Conservation (phyloP, 495 filamentous ascomycete species). For the Hypoxylon crocopeplum region DNA sequence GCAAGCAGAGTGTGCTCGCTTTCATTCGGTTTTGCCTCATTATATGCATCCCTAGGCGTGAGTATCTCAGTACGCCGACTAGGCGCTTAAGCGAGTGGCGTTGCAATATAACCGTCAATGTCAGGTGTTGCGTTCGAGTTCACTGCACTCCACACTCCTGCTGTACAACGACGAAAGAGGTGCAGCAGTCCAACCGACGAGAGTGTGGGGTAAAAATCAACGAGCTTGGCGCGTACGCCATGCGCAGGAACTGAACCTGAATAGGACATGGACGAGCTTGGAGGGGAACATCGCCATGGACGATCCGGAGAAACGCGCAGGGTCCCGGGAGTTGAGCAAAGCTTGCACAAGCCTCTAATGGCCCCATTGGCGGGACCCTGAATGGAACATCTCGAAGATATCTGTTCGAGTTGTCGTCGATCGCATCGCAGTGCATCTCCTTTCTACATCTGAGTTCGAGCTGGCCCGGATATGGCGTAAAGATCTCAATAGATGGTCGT, state of each 20-base stretch:
- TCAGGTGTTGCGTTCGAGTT: slow-evolving; percentile 38
- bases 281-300: slow-evolving; percentile 28
- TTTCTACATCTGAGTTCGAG: slow-evolving; percentile 21
- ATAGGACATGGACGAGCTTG: slow-evolving; percentile 20
- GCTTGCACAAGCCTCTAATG: slow-evolving; percentile 26
- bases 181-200: slow-evolving; percentile 36
- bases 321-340: slow-evolving; percentile 35
- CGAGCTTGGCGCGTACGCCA: slow-evolving; percentile 36
- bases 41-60: slow-evolving; percentile 33
- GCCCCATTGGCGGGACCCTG: slow-evolving; percentile 37
- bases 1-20: slow-evolving; percentile 30
- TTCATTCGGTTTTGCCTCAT: slow-evolving; percentile 41
- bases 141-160: slow-evolving; percentile 46
- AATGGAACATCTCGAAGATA: slow-evolving; percentile 20
- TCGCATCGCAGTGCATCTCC: slow-evolving; percentile 19
- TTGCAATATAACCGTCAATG: slow-evolving; percentile 42
- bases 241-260: slow-evolving; percentile 38
- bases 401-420: slow-evolving; percentile 15
- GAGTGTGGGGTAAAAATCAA: slow-evolving; percentile 43
- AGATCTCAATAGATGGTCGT: slow-evolving; percentile 33
- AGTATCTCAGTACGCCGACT: slow-evolving; percentile 33
- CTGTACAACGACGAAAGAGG: slow-evolving; percentile 36
- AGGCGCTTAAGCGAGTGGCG: slow-evolving; percentile 45
- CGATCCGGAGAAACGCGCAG: slow-evolving; percentile 43
- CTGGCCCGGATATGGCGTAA: slow-evolving; percentile 13